A percentile compares a stretch with the other conserved stretches of the same genome.
Conservation (phyloP, 768 basidiomycete species). For the Trichaptum fuscoviolaceum region DNA sequence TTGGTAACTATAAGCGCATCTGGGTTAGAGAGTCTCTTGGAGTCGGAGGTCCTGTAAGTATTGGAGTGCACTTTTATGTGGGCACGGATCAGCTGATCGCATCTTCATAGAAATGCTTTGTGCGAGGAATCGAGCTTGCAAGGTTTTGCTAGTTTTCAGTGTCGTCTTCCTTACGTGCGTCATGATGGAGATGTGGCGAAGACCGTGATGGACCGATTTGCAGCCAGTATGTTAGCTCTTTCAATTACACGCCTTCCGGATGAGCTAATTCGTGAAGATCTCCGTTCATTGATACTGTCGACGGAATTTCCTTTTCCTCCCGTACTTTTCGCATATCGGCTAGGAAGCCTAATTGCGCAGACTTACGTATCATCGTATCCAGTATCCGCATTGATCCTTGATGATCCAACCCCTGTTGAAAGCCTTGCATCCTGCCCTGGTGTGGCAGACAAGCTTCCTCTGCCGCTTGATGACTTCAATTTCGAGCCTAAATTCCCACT, state of each 20-base stretch:
- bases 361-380: constrained; percentile 3
- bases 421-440: not conserved
- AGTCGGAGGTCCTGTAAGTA: not conserved
- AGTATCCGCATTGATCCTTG: not conserved
- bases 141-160: not conserved
- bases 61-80: not conserved
- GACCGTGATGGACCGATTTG: not conserved
- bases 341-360: not conserved
- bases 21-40: not conserved
- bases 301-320: not conserved
- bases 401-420: not conserved
- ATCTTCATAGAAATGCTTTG: not conserved
- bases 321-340: not conserved
- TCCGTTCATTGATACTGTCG: not conserved
- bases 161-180: not conserved
- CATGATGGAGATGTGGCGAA: not conserved
- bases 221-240: not conserved
- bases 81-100: not conserved
- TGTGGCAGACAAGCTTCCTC: not conserved
- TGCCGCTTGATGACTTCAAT: not conserved
- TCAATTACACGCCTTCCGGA: not conserved
- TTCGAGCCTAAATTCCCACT: constrained; percentile 3
- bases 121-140: not conserved
- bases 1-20: not conserved
- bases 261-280: not conserved